A percentile compares a stretch with the other conserved stretches of the same genome.
Conservation (phyloP, 2,329 filamentous ascomycete species). For the Drechslera avenae region DNA sequence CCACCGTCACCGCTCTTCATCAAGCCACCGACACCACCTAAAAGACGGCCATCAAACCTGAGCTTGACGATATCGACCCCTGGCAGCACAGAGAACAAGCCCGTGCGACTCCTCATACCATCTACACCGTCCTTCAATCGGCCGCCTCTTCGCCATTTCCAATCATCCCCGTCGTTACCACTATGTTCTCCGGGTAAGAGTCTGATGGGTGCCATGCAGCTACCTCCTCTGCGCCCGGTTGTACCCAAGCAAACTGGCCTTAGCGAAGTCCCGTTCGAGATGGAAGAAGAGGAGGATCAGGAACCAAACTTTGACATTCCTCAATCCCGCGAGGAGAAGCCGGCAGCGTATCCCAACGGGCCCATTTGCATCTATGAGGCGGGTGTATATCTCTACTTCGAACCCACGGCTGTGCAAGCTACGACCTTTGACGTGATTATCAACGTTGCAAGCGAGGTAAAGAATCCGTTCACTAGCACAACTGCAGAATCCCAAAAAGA, state of each 20-base stretch:
- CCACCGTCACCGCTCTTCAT: constrained; percentile 78
- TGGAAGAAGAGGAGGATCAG: constrained; percentile 70
- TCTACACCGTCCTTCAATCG: constrained; percentile 61
- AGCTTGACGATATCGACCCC: constrained; percentile 74
- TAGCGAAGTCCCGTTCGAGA: constrained; percentile 69
- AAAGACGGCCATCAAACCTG: constrained; percentile 75
- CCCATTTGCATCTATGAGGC: constrained; percentile 82
- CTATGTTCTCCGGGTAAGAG: constrained; percentile 59
- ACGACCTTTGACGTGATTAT: constrained; percentile 80
- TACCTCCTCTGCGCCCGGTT: constrained; percentile 50
- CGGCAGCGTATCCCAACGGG: constrained; percentile 79
- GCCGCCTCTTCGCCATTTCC: constrained; percentile 62
- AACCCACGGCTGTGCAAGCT: constrained; percentile 79
- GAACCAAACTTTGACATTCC: constrained; percentile 60
- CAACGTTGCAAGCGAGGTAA: constrained; percentile 82
- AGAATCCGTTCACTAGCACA: constrained; percentile 68
- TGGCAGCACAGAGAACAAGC: constrained; percentile 61
- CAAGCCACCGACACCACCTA: constrained; percentile 73
- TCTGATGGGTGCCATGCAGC: constrained; percentile 57
- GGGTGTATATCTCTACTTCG: constrained; percentile 77
- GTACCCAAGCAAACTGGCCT: constrained; percentile 45
- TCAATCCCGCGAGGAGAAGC: constrained; percentile 70
- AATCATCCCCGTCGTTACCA: constrained; percentile 65
- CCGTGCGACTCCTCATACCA: constrained; percentile 62
- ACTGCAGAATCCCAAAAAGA: constrained; percentile 39